Base-by-base conservation (phyloP, 192 early-diverging fungal genomes). In the Mortierella alpina region DNA sequence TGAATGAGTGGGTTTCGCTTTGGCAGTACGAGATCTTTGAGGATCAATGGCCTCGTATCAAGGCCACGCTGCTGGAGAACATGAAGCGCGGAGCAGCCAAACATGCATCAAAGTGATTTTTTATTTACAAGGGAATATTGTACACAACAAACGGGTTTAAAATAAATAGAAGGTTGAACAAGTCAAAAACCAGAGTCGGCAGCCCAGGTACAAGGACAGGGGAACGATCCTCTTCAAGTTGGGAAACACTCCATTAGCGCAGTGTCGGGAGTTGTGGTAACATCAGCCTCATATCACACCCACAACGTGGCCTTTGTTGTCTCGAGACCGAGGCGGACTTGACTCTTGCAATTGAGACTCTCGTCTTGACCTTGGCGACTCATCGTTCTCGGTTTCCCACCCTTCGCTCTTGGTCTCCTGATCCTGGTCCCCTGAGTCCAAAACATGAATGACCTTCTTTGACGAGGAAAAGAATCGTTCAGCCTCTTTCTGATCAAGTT, bases 1-100 rank as follows among this genome's bases (percentile, higher is more conserved):
- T 53, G 20, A 39, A 80, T 10, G 61, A 72, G 46, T 80, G 69
- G 69, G 54, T 80, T 49, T 54, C 63, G 6, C 66, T 80, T n/a
- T 80, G 65, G 58, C 42, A 53, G 8, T 80, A 80, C 44, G 70
- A 58, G 20, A 68, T 80, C 64, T 80, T 80, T 68, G 77, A 80
- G 44, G 65, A 80, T 12, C 70, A 80, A 9, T 80, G 77, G 77
- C 77, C 77, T 48, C 77, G 70, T 13, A 80, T 80, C 61, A 62
- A 54, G 20, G 70, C 59, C 15, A 53, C 22, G 2, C 41, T 80
- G 8, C 56, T 70, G 4, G 77, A 72, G 4, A 72, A 47, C 41
- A 56, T 80, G 60, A 62, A 63, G 5, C 70, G 65, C 5, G 77
- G 77, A 15, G 69, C 70, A 7, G 64, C 58, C 22, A 72, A 72